These are phyloP conservation scores for Syzygium grande DNA, from an alignment of 345 rosid species.

Conservation along the genomic window DNA sequence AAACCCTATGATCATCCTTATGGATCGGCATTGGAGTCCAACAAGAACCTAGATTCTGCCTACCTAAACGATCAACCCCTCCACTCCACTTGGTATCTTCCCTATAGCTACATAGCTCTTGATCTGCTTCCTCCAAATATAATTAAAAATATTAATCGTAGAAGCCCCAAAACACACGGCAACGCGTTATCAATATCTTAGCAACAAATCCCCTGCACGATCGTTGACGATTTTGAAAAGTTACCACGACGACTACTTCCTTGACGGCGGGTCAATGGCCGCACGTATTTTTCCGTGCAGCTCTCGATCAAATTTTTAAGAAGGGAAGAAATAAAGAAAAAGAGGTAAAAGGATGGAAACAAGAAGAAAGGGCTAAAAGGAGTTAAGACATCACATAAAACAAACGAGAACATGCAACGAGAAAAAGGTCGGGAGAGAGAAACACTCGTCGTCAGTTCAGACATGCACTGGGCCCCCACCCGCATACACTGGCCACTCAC, in stretches of 20 bases:
- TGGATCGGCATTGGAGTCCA: background rate
- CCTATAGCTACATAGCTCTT: background rate
- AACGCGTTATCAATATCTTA: background rate
- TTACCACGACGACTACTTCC: conserved; percentile 4
- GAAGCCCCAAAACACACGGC: background rate
- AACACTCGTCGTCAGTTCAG: conserved; percentile 21
- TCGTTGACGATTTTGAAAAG: conserved; percentile 19
- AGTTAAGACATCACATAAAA: conserved; percentile 21
- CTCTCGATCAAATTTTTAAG: background rate
- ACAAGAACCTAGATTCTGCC: conserved; percentile 22
- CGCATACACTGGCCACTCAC: conserved; percentile 9
- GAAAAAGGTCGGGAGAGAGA: background rate
- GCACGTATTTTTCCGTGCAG: conserved; percentile 19
- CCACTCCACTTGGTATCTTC: background rate
- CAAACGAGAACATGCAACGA: conserved; percentile 33
- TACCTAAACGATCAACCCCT: conserved; percentile 2
- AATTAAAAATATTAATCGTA: background rate
- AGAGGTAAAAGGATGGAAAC: background rate
- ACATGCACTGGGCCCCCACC: conserved; percentile 19
- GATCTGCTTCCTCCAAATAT: background rate
- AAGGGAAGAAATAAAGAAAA: background rate
- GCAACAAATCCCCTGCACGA: conserved; percentile 1
- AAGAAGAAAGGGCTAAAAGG: conserved; percentile 2
- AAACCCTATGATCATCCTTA: background rate
- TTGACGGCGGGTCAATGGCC: conserved; percentile 30